Evolutionary conservation across 345 rosid genomes (phyloP).

Genomic region (Eucalyptus guilfoylei): DNA sequence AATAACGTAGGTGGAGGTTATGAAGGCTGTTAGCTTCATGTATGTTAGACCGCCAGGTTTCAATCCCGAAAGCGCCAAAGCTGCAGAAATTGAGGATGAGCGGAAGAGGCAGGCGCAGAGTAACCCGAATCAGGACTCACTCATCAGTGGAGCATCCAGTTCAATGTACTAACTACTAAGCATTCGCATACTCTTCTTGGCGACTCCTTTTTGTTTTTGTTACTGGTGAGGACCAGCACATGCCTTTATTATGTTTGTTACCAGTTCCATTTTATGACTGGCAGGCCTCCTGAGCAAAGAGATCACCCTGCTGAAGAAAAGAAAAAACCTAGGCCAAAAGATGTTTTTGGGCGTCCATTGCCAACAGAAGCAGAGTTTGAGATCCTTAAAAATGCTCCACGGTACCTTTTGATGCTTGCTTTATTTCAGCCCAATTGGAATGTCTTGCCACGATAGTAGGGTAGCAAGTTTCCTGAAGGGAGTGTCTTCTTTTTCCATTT

Average conservation of each 20-base stretch:
- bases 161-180: constrained; percentile 29
- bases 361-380: constrained; percentile 93
- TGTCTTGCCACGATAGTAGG: neutral
- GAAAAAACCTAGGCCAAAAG: constrained; percentile 85
- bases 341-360: constrained; percentile 92
- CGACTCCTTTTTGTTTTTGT: neutral
- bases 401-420: constrained; percentile 17
- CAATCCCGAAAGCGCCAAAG: constrained; percentile 94
- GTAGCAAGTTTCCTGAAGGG: neutral
- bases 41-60: constrained; percentile 96
- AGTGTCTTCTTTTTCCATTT: neutral
- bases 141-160: constrained; percentile 10
- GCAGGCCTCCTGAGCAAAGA: neutral
- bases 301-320: constrained; percentile 27
- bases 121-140: constrained; percentile 9
- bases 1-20: constrained; percentile 48
- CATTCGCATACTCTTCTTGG: neutral
- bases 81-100: constrained; percentile 72
- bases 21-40: constrained; percentile 99
- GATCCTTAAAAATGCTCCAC: constrained; percentile 79
- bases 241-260: neutral
- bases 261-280: neutral
- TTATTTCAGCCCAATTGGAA: neutral
- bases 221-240: neutral
- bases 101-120: constrained; percentile 16